These are phyloP conservation scores for Aspergillus spinulosporus DNA, from an alignment of 2,329 filamentous ascomycete genomes.

Conservation along the genomic window DNA sequence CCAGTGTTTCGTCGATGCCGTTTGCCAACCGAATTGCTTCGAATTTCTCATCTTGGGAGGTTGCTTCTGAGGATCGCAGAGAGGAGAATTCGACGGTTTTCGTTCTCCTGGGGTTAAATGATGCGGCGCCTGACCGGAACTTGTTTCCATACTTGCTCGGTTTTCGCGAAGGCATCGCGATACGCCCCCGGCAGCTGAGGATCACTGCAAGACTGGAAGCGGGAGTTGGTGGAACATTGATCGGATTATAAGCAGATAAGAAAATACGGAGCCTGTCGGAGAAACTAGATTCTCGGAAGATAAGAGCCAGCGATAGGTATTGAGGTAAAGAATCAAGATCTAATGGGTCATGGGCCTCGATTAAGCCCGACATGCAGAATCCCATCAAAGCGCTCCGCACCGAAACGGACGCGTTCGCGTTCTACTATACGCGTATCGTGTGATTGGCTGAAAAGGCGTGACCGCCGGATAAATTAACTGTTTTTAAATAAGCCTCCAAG, in stretches of 20 bases:
- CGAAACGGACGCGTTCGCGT: constrained; percentile 37
- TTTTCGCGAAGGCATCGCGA: constrained; percentile 51
- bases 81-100: constrained; percentile 79
- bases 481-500: too few relatives aligned
- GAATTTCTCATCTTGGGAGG: constrained; percentile 88
- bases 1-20: constrained; percentile 91
- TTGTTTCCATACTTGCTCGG: constrained; percentile 67
- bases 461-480: constrained; percentile 24
- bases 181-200: constrained; percentile 26
- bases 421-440: constrained; percentile 31
- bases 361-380: constrained; percentile 17
- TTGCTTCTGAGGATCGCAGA: constrained; percentile 74
- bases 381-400: constrained; percentile 20
- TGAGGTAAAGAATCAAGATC: constrained; percentile 1
- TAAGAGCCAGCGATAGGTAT: constrained; percentile 9
- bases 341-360: constrained; percentile 9
- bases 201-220: constrained; percentile 22
- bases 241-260: constrained; percentile 1
- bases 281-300: too few relatives aligned
- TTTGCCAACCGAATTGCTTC: constrained; percentile 81
- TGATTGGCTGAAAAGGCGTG: constrained; percentile 17
- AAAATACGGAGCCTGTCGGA: too few relatives aligned
- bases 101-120: constrained; percentile 55
- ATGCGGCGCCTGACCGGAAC: constrained; percentile 45
- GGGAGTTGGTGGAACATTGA: constrained; percentile 28